These are phyloP conservation scores for Fraxinus ornus DNA, from an alignment of 305 asterid genomes.

Conservation along the genomic window DNA sequence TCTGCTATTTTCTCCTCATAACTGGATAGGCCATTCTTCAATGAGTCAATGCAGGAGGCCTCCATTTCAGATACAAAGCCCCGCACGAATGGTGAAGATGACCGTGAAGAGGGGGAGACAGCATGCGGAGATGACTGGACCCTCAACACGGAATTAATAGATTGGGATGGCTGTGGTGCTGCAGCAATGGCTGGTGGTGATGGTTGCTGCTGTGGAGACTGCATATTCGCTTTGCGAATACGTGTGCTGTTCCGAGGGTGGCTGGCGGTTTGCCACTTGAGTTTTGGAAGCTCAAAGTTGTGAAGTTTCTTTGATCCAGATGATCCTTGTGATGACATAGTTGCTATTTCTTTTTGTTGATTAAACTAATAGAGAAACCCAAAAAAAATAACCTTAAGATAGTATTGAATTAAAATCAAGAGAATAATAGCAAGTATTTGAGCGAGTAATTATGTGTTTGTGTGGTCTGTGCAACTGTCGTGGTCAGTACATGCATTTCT, in stretches of 20 bases:
- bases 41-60: neutral
- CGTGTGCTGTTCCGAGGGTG: neutral
- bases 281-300: neutral
- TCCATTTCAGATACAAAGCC: neutral
- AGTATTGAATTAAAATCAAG: neutral
- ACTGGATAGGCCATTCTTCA: neutral
- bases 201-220: neutral
- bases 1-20: neutral
- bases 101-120: neutral
- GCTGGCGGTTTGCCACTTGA: neutral
- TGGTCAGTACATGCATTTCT: neutral
- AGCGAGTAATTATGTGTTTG: neutral
- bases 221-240: neutral
- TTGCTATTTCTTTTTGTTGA: neutral
- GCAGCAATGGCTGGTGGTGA: conserved; percentile 1
- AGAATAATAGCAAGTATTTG: neutral
- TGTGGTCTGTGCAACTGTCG: neutral
- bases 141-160: neutral
- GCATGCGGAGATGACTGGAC: neutral
- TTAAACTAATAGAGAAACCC: neutral
- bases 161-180: neutral
- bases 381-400: neutral
- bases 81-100: neutral
- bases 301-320: neutral
- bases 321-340: neutral